These are phyloP conservation scores for Kluyveromyces marxianus DNA, from an alignment of 1,139 yeast genomes.

Conservation along the genomic window DNA sequence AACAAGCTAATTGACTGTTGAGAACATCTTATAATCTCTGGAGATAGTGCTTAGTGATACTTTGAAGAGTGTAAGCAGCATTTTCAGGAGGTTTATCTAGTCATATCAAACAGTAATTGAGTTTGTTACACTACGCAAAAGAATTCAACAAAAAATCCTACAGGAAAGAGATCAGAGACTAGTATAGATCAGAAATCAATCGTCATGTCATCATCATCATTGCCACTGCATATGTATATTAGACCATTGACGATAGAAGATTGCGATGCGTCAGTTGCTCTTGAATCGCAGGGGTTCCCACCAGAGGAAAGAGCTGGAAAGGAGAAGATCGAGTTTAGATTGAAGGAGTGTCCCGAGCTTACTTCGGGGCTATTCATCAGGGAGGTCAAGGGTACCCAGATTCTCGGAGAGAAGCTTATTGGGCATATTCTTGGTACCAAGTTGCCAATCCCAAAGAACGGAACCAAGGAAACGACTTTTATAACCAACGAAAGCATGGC, in stretches of 20 bases:
- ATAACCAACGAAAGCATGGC: constrained; percentile 67
- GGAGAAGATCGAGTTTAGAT: constrained; percentile 61
- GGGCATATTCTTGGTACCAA: constrained; percentile 87
- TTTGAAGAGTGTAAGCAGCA: too few species aligned
- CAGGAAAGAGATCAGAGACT: too few species aligned
- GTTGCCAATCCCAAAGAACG: constrained; percentile 37
- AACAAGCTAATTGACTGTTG: too few species aligned
- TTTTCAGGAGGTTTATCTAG: too few species aligned
- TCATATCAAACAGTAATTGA: too few species aligned
- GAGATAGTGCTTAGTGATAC: too few species aligned
- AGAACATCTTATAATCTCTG: too few species aligned
- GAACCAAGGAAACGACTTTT: constrained; percentile 32
- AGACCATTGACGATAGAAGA: constrained; percentile 76
- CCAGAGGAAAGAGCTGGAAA: constrained; percentile 56
- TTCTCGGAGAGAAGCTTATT: constrained; percentile 56
- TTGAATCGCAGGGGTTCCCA: constrained; percentile 70
- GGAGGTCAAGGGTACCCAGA: constrained; percentile 30
- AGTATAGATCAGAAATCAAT: too few species aligned
- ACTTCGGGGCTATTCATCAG: constrained; percentile 82
- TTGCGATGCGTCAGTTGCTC: constrained; percentile 46
- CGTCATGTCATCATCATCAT: constrained; percentile 15
- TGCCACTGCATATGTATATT: constrained; percentile 64
- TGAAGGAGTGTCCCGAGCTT: constrained; percentile 80
- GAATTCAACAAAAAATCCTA: too few species aligned
- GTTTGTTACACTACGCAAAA: too few species aligned